Conservation (phyloP, 768 basidiomycete genomes). For the Tulasnella sp. region DNA sequence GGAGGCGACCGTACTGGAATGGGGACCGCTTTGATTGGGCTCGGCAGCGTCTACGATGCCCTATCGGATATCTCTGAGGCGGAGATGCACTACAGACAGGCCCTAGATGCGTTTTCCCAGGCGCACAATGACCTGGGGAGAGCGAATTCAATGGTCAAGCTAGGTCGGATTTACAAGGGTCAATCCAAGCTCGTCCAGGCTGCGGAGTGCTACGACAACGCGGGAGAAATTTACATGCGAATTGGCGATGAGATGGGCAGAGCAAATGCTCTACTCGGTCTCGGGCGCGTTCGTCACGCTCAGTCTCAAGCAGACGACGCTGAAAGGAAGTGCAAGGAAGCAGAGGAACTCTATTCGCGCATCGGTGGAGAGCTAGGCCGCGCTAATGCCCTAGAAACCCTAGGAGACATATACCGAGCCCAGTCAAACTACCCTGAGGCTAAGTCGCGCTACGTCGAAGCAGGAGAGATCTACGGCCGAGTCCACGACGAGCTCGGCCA, state of each 20-base stretch:
- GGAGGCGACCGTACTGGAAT: neutral
- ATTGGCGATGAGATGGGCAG: neutral
- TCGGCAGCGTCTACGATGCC: neutral
- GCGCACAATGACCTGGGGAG: neutral
- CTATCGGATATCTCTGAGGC: neutral
- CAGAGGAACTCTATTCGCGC: neutral
- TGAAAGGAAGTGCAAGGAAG: neutral
- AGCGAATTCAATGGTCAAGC: neutral
- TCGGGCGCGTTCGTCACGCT: neutral
- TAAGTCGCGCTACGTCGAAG: neutral
- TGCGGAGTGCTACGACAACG: neutral
- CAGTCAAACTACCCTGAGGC: neutral
- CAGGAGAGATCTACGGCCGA: neutral
- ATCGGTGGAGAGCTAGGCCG: constrained; percentile 1
- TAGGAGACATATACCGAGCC: neutral
- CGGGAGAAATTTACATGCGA: neutral
- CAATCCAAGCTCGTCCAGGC: neutral
- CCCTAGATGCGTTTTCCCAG: neutral
- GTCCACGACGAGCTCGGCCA: neutral
- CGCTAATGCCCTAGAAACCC: neutral
- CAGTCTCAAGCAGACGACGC: neutral
- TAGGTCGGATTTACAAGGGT: neutral
- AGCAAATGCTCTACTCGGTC: neutral
- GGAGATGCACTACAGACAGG: neutral
- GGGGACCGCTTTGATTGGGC: neutral